Evolutionary conservation across 1,284 basidiomycete genomes (phyloP).

Genomic region (Filobasidium uniguttulatum): DNA sequence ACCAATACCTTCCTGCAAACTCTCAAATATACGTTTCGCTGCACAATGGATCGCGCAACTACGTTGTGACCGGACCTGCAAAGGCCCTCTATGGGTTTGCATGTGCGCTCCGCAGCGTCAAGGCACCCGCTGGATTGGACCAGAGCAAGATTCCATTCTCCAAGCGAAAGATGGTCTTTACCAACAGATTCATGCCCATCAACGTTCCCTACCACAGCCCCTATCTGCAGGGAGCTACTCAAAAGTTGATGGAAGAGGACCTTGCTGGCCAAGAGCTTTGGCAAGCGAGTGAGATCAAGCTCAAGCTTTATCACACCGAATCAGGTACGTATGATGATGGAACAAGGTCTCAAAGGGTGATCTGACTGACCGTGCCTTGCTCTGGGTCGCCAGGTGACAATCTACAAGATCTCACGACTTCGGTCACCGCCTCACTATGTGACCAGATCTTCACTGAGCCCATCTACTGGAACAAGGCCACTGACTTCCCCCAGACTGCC

Average conservation of each 20-base stretch:
- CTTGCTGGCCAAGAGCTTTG: conserved; percentile 66
- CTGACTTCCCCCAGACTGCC: conserved; percentile 70
- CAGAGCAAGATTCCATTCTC: conserved; percentile 89
- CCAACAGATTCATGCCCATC: conserved; percentile 82
- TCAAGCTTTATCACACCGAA: conserved; percentile 86
- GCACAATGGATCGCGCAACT: conserved; percentile 78
- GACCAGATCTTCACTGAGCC: conserved; percentile 86
- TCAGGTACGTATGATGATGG: conserved; percentile 47
- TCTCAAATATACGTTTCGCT: conserved; percentile 75
- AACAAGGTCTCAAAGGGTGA: background rate
- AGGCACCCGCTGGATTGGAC: conserved; percentile 72
- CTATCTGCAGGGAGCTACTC: conserved; percentile 64
- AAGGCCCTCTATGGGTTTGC: conserved; percentile 89
- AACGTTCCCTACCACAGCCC: conserved; percentile 89
- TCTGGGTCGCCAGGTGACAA: conserved; percentile 56
- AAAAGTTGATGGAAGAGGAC: conserved; percentile 62
- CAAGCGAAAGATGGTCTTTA: conserved; percentile 88
- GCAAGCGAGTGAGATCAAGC: conserved; percentile 56
- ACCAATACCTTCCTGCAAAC: conserved; percentile 64
- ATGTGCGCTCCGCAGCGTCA: conserved; percentile 73
- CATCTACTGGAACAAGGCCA: conserved; percentile 86
- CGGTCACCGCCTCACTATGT: conserved; percentile 67
- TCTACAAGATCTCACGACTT: conserved; percentile 50
- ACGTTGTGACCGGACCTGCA: conserved; percentile 86
- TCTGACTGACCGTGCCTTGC: conserved; percentile 16